These are phyloP conservation scores for Malania oleifera DNA, from an alignment of 164 flowering plant genomes.

Conservation along the genomic window DNA sequence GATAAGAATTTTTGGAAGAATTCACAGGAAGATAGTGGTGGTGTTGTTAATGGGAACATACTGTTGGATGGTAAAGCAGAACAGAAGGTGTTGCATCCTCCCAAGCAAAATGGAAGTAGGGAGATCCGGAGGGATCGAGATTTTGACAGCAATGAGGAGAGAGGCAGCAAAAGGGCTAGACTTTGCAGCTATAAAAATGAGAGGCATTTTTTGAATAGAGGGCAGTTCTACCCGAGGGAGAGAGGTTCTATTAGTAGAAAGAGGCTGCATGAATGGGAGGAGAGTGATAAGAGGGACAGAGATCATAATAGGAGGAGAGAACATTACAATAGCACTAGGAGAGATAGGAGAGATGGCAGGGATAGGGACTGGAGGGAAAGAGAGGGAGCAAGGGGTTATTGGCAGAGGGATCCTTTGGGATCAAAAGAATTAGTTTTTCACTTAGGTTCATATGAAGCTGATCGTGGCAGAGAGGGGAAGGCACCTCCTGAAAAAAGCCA, in stretches of 20 bases:
- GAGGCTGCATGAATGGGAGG: constrained; percentile 54
- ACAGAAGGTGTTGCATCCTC: not conserved
- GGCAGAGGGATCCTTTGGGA: constrained; percentile 83
- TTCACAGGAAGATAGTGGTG: not conserved
- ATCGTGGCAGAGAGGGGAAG: constrained; percentile 38
- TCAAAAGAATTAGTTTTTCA: constrained; percentile 56
- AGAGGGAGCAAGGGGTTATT: constrained; percentile 74
- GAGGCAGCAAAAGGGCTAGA: constrained; percentile 37
- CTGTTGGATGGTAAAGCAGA: constrained; percentile 7
- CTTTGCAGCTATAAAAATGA: constrained; percentile 19
- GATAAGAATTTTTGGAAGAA: not conserved
- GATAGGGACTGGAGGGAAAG: constrained; percentile 53
- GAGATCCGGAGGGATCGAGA: constrained; percentile 21
- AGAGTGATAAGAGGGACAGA: constrained; percentile 45
- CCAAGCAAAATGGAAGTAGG: constrained; percentile 19
- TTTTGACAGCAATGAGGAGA: constrained; percentile 25
- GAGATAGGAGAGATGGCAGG: constrained; percentile 39
- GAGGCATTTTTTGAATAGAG: constrained; percentile 16
- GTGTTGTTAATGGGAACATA: constrained; percentile 1
- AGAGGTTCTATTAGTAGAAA: constrained; percentile 29
- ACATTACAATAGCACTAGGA: constrained; percentile 18
- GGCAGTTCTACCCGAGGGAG: constrained; percentile 23
- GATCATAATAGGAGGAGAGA: constrained; percentile 50
- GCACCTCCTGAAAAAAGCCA: constrained; percentile 25
- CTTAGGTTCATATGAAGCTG: constrained; percentile 68